Evolutionary conservation across 345 rosid genomes (phyloP).

Genomic region (Triadica sebifera): DNA sequence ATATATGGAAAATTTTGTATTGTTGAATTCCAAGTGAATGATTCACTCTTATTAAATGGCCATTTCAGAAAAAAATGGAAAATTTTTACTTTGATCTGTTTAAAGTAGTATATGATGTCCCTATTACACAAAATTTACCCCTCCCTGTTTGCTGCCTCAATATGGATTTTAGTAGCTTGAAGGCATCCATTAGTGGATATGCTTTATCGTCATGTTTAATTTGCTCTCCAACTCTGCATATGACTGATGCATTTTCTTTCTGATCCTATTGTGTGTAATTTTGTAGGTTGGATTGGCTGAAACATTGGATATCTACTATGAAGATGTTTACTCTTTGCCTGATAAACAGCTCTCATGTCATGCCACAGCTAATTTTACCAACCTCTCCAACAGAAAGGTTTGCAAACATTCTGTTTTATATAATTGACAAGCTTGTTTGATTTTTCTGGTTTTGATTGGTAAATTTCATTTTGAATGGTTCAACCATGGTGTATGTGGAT

Average conservation of each 20-base stretch:
- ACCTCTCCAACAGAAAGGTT: constrained; percentile 67
- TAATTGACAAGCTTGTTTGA: background rate
- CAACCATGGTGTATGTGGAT: background rate
- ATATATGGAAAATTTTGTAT: background rate
- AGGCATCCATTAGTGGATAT: background rate
- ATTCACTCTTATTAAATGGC: background rate
- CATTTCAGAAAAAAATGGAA: background rate
- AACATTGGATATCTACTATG: constrained; percentile 72
- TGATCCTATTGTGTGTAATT: constrained; percentile 22
- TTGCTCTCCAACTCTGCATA: background rate
- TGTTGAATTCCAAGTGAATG: background rate
- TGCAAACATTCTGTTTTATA: background rate
- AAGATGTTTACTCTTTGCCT: constrained; percentile 78
- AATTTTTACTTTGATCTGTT: background rate
- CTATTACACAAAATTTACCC: background rate
- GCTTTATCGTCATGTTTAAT: constrained; percentile 3
- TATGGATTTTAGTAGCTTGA: constrained; percentile 1
- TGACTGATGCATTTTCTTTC: constrained; percentile 13
- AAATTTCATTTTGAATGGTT: background rate
- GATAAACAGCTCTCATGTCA: constrained; percentile 55
- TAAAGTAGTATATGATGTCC: background rate
- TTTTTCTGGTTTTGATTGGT: background rate
- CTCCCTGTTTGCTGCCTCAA: background rate
- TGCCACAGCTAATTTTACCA: constrained; percentile 37
- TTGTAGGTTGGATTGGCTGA: constrained; percentile 80